These are phyloP conservation scores for Pseudovirgaria hyperparasitica DNA, from an alignment of 2,329 filamentous ascomycete genomes.

Conservation along the genomic window DNA sequence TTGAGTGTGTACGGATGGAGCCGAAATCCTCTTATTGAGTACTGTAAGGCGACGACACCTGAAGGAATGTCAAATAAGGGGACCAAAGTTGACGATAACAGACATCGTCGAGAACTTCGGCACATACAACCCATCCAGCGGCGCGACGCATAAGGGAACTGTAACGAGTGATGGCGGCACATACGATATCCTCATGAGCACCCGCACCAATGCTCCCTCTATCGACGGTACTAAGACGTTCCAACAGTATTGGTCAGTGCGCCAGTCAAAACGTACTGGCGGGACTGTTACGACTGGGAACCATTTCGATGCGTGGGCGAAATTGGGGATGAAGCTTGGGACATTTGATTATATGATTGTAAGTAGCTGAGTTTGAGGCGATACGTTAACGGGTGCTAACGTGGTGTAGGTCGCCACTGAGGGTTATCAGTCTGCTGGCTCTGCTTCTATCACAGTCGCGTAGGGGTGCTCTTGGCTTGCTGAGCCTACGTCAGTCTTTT, in stretches of 20 bases:
- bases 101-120: constrained; percentile 39
- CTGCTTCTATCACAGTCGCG: constrained; percentile 34
- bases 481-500: too few species aligned
- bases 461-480: too few species aligned
- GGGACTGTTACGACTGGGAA: constrained; percentile 15
- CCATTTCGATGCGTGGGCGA: constrained; percentile 18
- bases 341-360: constrained; percentile 31
- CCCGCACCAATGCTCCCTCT: constrained; percentile 30
- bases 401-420: constrained; percentile 44
- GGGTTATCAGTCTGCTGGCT: constrained; percentile 39
- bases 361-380: too few species aligned
- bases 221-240: constrained; percentile 39
- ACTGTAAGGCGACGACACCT: constrained; percentile 34
- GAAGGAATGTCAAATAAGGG: too few species aligned
- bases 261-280: constrained; percentile 16
- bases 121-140: constrained; percentile 35
- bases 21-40: constrained; percentile 40
- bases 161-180: constrained; percentile 17
- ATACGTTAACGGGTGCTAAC: too few species aligned
- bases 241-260: constrained; percentile 38
- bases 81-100: constrained; percentile 34
- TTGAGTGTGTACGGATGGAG: constrained; percentile 48
- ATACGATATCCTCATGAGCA: constrained; percentile 19
- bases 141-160: constrained; percentile 21
- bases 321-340: constrained; percentile 11